Percentiles rank a stretch among this genome's conserved stretches.
These are phyloP conservation scores for Acanthamoeba quina DNA, from an alignment of 208 protist genomes.

Conservation along the genomic window DNA sequence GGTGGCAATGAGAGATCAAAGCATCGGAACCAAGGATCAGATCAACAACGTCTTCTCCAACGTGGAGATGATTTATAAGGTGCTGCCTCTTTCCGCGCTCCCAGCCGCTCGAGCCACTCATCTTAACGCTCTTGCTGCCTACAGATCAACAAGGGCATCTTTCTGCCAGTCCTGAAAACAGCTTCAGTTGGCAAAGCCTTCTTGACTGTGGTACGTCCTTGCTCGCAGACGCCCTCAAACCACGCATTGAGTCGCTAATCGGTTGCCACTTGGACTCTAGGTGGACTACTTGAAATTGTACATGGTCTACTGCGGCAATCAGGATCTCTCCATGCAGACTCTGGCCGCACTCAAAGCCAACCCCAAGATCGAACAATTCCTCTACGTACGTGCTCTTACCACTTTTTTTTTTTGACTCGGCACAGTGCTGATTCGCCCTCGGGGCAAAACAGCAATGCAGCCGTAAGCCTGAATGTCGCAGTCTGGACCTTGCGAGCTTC, in stretches of 20 bases:
- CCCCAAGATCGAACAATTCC: conserved; percentile 43
- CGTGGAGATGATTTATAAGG: conserved; percentile 72
- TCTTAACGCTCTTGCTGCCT: background rate
- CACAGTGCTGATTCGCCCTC: background rate
- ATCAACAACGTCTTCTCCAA: conserved; percentile 75
- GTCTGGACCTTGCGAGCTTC: background rate
- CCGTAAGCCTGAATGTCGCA: conserved; percentile 4
- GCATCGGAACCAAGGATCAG: conserved; percentile 48
- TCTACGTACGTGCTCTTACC: conserved; percentile 5
- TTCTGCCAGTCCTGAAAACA: conserved; percentile 45
- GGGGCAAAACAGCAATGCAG: background rate
- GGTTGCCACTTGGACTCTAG: background rate
- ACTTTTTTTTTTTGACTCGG: background rate
- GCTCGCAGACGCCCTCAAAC: background rate
- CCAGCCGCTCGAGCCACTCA: background rate
- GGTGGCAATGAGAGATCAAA: conserved; percentile 8
- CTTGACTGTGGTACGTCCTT: conserved; percentile 53
- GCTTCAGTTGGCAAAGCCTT: conserved; percentile 58
- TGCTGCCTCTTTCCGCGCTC: background rate
- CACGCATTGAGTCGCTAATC: background rate
- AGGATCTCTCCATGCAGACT: conserved; percentile 52
- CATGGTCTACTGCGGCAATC: conserved; percentile 71
- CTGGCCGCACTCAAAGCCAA: conserved; percentile 40
- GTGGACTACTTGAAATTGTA: conserved; percentile 74
- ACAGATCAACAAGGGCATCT: conserved; percentile 65